Percentiles rank a stretch among this genome's conserved stretches.
These are phyloP conservation scores for Cylindrotheca fusiformis DNA, from an alignment of 108 stramenopile species.

Conservation along the genomic window DNA sequence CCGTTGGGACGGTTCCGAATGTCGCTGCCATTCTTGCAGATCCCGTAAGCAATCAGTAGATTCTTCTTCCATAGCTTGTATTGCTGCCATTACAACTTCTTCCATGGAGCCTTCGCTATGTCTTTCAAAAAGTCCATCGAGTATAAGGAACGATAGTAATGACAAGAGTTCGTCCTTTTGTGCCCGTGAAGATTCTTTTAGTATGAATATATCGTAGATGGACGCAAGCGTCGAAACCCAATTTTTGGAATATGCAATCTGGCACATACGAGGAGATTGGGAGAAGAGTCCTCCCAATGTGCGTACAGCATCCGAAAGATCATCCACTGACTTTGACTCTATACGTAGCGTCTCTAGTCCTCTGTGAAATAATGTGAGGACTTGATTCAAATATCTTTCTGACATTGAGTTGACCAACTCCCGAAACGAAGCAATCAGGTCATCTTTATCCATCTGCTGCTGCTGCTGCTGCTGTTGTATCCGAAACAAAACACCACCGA, in stretches of 20 bases:
- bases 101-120: neutral
- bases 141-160: conserved; percentile 13
- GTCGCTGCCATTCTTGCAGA: conserved; percentile 29
- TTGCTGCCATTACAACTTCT: conserved; percentile 26
- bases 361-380: conserved; percentile 6
- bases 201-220: conserved; percentile 24
- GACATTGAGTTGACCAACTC: conserved; percentile 23
- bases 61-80: conserved; percentile 34
- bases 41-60: conserved; percentile 36
- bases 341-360: conserved; percentile 1
- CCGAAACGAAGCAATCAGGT: conserved; percentile 11
- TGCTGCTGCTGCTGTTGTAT: neutral
- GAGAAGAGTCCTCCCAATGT: conserved; percentile 14
- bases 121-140: conserved; percentile 32
- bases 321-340: neutral
- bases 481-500: conserved; percentile 9
- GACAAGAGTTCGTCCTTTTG: conserved; percentile 16
- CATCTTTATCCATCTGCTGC: neutral
- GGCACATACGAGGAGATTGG: conserved; percentile 13
- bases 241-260: conserved; percentile 12
- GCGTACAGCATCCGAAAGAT: conserved; percentile 5
- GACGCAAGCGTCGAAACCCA: conserved; percentile 16
- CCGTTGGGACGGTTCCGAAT: conserved; percentile 13
- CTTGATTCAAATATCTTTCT: neutral
- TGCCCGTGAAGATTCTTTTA: conserved; percentile 3